phyloP scores from a whole-genome alignment of 2,329 filamentous ascomycete genomes.

The Sarocladiaceae sp. region DNA sequence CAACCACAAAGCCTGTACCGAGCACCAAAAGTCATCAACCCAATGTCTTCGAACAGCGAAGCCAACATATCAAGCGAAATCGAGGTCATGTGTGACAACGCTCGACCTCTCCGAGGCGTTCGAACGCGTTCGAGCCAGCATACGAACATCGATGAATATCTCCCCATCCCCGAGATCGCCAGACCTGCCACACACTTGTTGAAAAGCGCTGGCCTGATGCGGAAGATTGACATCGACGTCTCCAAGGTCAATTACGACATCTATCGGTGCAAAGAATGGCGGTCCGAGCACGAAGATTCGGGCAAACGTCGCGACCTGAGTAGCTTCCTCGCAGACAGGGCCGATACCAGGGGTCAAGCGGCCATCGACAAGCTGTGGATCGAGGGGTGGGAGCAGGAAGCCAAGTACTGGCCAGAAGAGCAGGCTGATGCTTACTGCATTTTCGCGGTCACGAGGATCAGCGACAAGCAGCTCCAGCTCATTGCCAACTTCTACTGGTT shows the following conservation, averaged over 20 bases:
- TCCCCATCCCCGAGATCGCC: too few relatives aligned
- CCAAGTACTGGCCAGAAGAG: background rate
- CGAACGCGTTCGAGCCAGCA: too few relatives aligned
- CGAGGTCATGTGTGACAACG: too few relatives aligned
- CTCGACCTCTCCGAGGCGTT: too few relatives aligned
- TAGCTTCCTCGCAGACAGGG: background rate
- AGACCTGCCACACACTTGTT: too few relatives aligned
- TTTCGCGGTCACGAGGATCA: background rate
- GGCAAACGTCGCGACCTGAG: background rate
- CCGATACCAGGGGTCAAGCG: background rate
- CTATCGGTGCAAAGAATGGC: background rate
- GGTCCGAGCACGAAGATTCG: background rate
- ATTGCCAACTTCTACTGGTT: background rate
- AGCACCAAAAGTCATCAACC: too few relatives aligned
- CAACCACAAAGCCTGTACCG: too few relatives aligned
- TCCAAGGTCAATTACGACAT: background rate
- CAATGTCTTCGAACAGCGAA: too few relatives aligned
- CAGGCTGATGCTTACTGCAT: background rate
- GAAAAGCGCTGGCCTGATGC: too few relatives aligned
- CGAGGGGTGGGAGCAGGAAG: background rate
- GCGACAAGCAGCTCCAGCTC: background rate
- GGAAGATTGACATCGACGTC: too few relatives aligned
- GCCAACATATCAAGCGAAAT: too few relatives aligned
- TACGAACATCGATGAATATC: too few relatives aligned
- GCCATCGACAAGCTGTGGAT: background rate